Percentiles rank a stretch among this genome's conserved stretches.
These are phyloP conservation scores for Ceratobasidium theobromae DNA, from an alignment of 1,284 basidiomycete genomes.

Conservation along the genomic window DNA sequence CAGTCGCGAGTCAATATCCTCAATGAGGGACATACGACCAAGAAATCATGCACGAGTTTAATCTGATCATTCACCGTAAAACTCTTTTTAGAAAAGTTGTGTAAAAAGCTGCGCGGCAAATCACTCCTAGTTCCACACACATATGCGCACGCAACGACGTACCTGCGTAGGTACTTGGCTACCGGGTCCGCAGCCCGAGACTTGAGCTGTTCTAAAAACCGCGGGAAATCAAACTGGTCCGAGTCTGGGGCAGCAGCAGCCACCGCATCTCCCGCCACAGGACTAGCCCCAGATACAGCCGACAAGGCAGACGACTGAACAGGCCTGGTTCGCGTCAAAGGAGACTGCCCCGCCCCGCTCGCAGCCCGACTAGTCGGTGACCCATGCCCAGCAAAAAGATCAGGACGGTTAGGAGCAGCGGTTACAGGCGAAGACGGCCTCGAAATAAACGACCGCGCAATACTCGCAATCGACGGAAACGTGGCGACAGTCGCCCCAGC, in stretches of 20 bases:
- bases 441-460: slow-evolving; percentile 54
- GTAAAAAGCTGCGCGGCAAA: slow-evolving; percentile 67
- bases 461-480: slow-evolving; percentile 61
- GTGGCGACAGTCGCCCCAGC: slow-evolving; percentile 46
- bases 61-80: slow-evolving; percentile 90
- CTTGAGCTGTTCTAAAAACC: slow-evolving; percentile 90
- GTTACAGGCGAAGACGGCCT: slow-evolving; percentile 42
- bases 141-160: background rate
- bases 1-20: background rate
- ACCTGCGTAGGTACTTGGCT: slow-evolving; percentile 90
- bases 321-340: slow-evolving; percentile 5
- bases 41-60: slow-evolving; percentile 90
- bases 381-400: too few relatives aligned
- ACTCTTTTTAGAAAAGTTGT: slow-evolving; percentile 86
- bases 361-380: too few relatives aligned
- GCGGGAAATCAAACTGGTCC: slow-evolving; percentile 73
- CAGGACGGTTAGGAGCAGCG: too few relatives aligned
- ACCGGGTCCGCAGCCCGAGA: slow-evolving; percentile 81
- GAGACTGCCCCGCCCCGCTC: too few relatives aligned
- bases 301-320: background rate
- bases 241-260: slow-evolving; percentile 3
- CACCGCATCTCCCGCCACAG: background rate
- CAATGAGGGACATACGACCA: slow-evolving; percentile 59
- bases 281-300: background rate
- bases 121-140: slow-evolving; percentile 1